Evolutionary conservation across 306 rosid genomes (phyloP), one percentile per base, ranked within the genome.

Genomic region (Mucuna pruriens): DNA sequence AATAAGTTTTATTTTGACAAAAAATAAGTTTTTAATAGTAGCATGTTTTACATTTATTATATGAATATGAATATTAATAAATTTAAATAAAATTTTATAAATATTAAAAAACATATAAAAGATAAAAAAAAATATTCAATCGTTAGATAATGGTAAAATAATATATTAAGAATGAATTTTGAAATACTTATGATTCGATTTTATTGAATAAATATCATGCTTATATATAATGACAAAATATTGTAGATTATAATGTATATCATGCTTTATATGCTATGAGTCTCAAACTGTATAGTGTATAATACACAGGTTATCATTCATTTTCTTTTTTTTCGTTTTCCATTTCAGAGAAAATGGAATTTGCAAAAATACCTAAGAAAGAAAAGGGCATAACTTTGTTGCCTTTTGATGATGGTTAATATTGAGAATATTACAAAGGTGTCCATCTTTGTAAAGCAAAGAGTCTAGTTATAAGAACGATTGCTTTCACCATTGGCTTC

Each of bases 351-450:
- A 71, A 36, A 42, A 51, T 51, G 42, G 61, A 33, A 48, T 71
- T 57, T 52, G 42, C 36, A 23, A 25, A 80, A 74, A 74, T 64
- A 64, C 71, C 80, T 45, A 16, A 15, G 40, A 7, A 81, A 36
- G 67, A 25, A 49, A 33, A 63, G 38, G 23, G 49, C 0, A 42
- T 9, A 60, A 60, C 23, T 80, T 45, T 12, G 6, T 29, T 46
- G 31, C 8, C 38, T 52, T 19, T 17, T 48, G 20, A 71, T 25
- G 84, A 64, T 64, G 75, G 80, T 29, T 39, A 81, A 51, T 40
- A 33, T 71, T 33, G 33, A 64, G 84, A 81, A 80, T 72, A 71
- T 72, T 25, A 60, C 78, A 61, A 22, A 39, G 34, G 17, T 25
- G 75, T 36, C 44, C 40, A 25, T 80, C 39, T 23, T 40, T 23